phyloP scores from a whole-genome alignment of 768 basidiomycete genomes.

The Gymnopilus dilepis region DNA sequence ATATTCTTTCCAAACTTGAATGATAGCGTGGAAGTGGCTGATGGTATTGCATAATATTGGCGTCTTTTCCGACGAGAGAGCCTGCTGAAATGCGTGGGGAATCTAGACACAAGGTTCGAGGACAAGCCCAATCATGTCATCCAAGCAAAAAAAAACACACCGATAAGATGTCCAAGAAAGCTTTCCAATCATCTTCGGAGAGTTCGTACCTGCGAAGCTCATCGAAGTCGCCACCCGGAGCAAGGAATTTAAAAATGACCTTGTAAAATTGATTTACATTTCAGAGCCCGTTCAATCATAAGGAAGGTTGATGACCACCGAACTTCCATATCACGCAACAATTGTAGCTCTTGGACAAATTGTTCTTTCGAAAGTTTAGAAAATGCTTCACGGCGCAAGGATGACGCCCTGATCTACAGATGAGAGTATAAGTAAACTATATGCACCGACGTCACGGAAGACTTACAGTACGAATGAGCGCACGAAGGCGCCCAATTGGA shows the following conservation, averaged over 20 bases:
- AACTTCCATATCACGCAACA: conserved; percentile 31
- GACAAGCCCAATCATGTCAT: background rate
- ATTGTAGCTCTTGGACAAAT: conserved; percentile 19
- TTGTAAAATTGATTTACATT: conserved; percentile 18
- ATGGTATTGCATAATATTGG: conserved; percentile 29
- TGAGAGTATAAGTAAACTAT: background rate
- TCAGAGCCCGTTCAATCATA: conserved; percentile 36
- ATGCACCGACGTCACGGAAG: background rate
- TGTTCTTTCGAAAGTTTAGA: background rate
- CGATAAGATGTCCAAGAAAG: conserved; percentile 25
- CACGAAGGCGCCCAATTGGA: background rate
- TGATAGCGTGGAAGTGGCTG: conserved; percentile 26
- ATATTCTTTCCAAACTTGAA: conserved; percentile 23
- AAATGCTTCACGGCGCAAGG: background rate
- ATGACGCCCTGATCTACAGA: background rate
- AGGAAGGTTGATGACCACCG: conserved; percentile 36
- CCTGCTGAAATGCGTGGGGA: conserved; percentile 32
- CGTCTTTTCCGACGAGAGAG: conserved; percentile 32
- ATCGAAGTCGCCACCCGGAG: conserved; percentile 20
- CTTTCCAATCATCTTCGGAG: conserved; percentile 28
- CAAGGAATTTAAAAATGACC: background rate
- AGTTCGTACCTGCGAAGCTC: conserved; percentile 32
- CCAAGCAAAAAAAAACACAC: conserved; percentile 17
- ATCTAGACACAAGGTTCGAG: conserved; percentile 19
- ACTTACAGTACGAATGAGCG: background rate